Conservation (phyloP, 345 rosid species). For the Lumnitzera littorea region DNA sequence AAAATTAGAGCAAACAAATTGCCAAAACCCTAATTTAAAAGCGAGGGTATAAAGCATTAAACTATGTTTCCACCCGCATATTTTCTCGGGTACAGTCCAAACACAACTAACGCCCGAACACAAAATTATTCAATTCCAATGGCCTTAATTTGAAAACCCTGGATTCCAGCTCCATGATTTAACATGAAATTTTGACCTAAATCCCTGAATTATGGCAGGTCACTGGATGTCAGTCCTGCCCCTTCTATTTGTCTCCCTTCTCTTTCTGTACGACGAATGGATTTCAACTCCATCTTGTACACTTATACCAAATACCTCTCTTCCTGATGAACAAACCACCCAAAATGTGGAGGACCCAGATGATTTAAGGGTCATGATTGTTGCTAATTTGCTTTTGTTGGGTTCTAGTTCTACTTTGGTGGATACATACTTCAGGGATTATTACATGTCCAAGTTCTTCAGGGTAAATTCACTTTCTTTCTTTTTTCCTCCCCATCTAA, state of each 20-base stretch:
- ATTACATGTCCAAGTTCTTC: slow-evolving; percentile 50
- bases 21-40: too few relatives aligned
- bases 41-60: too few relatives aligned
- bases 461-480: slow-evolving; percentile 20
- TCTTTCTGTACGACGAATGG: slow-evolving; percentile 36
- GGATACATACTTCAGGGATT: slow-evolving; percentile 36
- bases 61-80: too few relatives aligned
- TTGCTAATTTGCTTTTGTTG: slow-evolving; percentile 36
- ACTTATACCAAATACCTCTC: slow-evolving; percentile 15
- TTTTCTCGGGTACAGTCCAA: too few relatives aligned
- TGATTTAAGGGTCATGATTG: slow-evolving; percentile 49
- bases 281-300: slow-evolving; percentile 40
- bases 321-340: slow-evolving; percentile 4
- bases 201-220: slow-evolving; percentile 8
- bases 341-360: slow-evolving; percentile 3
- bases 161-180: too few relatives aligned
- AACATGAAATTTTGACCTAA: too few relatives aligned
- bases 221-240: slow-evolving; percentile 27
- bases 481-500: background rate
- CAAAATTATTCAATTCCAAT: too few relatives aligned
- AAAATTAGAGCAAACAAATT: too few relatives aligned
- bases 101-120: too few relatives aligned
- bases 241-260: slow-evolving; percentile 18
- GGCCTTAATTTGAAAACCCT: too few relatives aligned
- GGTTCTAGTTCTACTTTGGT: slow-evolving; percentile 34